Evolutionary conservation across 345 rosid species (phyloP).

Genomic region (Brassica juncea): DNA sequence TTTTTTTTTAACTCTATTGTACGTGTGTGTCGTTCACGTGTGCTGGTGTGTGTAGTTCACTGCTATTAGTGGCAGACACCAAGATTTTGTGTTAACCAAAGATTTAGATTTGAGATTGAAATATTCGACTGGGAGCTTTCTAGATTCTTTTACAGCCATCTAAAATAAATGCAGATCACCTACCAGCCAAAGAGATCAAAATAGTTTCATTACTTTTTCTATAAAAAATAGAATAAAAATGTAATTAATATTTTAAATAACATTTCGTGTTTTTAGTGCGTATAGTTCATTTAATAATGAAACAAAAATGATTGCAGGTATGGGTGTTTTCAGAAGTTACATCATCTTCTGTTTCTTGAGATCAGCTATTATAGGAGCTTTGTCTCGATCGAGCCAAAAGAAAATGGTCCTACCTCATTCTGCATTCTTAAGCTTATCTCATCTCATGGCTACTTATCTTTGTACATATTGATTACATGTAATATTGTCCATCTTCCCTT

Average conservation of each 20-base stretch:
- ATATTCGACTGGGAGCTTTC: slow-evolving; percentile 18
- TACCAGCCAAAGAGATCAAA: slow-evolving; percentile 10
- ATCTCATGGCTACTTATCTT: background rate
- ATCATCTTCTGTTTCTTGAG: slow-evolving; percentile 34
- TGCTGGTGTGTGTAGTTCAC: background rate
- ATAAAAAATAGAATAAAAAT: background rate
- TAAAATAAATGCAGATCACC: slow-evolving; percentile 14
- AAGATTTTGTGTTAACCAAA: slow-evolving; percentile 5
- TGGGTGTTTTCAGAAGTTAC: slow-evolving; percentile 32
- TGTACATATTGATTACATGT: background rate
- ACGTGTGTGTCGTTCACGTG: background rate
- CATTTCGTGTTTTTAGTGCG: background rate
- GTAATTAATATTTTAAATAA: background rate
- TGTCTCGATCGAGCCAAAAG: slow-evolving; percentile 19
- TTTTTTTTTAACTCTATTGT: background rate
- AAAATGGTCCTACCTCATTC: slow-evolving; percentile 30
- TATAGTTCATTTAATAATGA: background rate
- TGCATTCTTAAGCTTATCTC: slow-evolving; percentile 20
- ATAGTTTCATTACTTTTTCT: background rate
- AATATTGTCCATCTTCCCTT: background rate
- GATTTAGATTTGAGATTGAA: slow-evolving; percentile 6
- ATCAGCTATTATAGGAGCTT: slow-evolving; percentile 15
- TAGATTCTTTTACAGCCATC: slow-evolving; percentile 10
- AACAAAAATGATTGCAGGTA: slow-evolving; percentile 20
- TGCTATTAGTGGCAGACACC: slow-evolving; percentile 34